phyloP scores from a whole-genome alignment of 2,329 filamentous ascomycete species.

The Colletotrichum lindemuthianum region DNA sequence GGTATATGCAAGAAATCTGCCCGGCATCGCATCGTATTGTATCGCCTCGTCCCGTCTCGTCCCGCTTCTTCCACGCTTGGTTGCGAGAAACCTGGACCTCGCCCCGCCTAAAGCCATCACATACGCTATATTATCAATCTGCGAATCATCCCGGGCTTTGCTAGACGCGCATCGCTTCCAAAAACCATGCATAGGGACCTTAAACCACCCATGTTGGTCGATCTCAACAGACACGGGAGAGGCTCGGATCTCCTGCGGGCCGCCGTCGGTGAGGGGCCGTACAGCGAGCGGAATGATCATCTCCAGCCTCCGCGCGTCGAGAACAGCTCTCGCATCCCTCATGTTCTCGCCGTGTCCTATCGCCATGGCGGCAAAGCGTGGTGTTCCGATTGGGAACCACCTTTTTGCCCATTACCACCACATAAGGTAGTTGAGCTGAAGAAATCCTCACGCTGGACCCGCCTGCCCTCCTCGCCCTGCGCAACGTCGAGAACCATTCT shows the following conservation, averaged over 20 bases:
- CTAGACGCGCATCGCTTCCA: constrained; percentile 9
- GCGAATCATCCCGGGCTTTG: background rate
- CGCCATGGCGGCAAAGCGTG: background rate
- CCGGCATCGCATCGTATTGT: background rate
- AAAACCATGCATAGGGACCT: background rate
- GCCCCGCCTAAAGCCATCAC: too few species aligned
- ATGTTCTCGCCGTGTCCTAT: background rate
- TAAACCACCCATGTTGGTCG: constrained; percentile 11
- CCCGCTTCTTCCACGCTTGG: too few species aligned
- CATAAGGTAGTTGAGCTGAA: too few species aligned
- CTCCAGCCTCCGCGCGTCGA: background rate
- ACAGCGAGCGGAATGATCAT: background rate
- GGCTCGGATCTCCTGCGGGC: constrained; percentile 9
- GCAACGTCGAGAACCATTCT: background rate
- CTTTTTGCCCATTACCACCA: too few species aligned
- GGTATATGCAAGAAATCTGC: constrained; percentile 5
- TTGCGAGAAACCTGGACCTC: too few species aligned
- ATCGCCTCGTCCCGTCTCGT: too few species aligned
- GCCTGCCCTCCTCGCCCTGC: too few species aligned
- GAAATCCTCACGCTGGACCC: too few species aligned
- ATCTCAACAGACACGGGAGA: constrained; percentile 1
- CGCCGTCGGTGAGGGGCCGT: constrained; percentile 26
- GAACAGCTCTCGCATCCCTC: constrained; percentile 3
- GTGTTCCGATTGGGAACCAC: too few species aligned
- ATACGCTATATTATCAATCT: too few species aligned